Base-by-base conservation (phyloP, 306 rosid species). In the Pterocarpus macrocarpus region DNA sequence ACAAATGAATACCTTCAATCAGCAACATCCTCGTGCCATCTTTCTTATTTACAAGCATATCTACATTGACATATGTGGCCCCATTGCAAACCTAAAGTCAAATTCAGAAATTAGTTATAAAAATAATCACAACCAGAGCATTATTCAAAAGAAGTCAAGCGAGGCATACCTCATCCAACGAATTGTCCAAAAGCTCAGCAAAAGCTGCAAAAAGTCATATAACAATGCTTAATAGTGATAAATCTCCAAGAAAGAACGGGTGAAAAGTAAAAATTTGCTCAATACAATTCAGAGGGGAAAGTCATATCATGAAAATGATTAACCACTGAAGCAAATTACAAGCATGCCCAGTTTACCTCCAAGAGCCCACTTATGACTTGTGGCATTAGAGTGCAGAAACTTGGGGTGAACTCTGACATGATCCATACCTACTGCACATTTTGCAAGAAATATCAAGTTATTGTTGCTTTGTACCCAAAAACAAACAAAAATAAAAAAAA, bases 351-450 rank as follows among this genome's bases (percentile, higher is more conserved):
- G 52, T 69, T 63, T 88, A 93, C 99, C 99, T 93, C 99, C 99
- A 66, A 95, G 99, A 32, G 97, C 97, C 99, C 99, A 95, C 84
- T 95, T 95, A 76, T 95, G 98, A 85, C 99, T 95, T 44, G 99
- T 95, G 32, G 99, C 99, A 88, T 95, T 95, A 44, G 99, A 90
- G 78, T 95, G 99, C 38, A 95, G 95, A 92, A 95, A 95, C 90
- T 89, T 95, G 0, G 99, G 99, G 76, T 95, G 99, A 84, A 95
- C 98, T 86, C 99, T 85, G 41, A 92, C 97, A 50, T 93, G 99
- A 83, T 95, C 99, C 90, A 95, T 88, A 59, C 99, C 99, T 83
- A 85, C 99, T 95, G 86, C 81, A 87, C 9, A 85, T 72, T 59
- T 38, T 79, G 61, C n/a, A 85, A 77, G 53, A 86, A 83, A 85